Evolutionary conservation across 1,139 yeast species (phyloP).

Genomic region (Taphrina flavorubra): DNA sequence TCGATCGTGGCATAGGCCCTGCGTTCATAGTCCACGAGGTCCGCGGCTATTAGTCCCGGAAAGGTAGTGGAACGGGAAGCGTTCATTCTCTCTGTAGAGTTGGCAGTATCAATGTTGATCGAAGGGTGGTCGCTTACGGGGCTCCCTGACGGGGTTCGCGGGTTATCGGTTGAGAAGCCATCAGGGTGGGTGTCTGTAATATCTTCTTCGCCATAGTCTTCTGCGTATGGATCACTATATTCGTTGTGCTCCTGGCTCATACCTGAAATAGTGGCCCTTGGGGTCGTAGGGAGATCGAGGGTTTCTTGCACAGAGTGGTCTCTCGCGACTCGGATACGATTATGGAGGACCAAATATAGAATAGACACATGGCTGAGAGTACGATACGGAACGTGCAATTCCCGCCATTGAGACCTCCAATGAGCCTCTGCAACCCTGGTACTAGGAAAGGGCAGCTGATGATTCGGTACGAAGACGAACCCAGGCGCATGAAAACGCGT

Average conservation of each 20-base stretch:
- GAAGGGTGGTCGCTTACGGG: too few relatives aligned
- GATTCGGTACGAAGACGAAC: constrained; percentile 8
- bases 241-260: too few relatives aligned
- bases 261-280: too few relatives aligned
- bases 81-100: too few relatives aligned
- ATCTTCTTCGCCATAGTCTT: neutral
- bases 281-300: neutral
- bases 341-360: neutral
- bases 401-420: neutral
- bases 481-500: neutral
- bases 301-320: neutral
- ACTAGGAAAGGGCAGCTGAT: neutral
- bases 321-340: constrained; percentile 2
- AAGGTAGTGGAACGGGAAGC: too few relatives aligned
- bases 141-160: too few relatives aligned
- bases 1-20: too few relatives aligned
- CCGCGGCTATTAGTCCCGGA: too few relatives aligned
- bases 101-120: too few relatives aligned
- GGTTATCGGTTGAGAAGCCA: too few relatives aligned
- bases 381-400: neutral
- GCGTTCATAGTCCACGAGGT: too few relatives aligned
- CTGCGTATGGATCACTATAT: neutral
- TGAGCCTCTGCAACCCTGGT: neutral
- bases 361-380: neutral
- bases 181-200: neutral